phyloP scores from a whole-genome alignment of 2,329 filamentous ascomycete genomes.

The Macrophomina pseudophaseolina region DNA sequence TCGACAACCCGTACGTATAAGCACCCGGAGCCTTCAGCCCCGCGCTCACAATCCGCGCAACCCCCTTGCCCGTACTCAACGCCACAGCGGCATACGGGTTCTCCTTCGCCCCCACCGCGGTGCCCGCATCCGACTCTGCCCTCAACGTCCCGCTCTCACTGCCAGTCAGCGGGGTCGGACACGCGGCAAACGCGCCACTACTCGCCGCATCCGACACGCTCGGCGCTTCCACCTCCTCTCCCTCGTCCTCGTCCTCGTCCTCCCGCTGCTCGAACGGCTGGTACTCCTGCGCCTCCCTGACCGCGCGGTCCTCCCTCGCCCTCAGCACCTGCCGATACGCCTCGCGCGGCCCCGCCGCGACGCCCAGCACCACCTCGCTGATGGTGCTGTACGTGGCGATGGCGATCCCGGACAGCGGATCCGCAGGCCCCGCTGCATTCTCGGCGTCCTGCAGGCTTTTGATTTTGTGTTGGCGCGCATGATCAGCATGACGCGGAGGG shows the following conservation, averaged over 20 bases:
- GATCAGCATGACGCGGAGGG: too few relatives aligned
- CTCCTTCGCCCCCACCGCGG: neutral
- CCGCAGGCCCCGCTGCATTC: neutral
- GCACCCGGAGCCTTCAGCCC: conserved; percentile 8
- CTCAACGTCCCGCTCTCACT: neutral
- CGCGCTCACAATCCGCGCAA: conserved; percentile 7
- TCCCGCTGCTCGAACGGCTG: neutral
- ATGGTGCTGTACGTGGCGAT: conserved; percentile 11
- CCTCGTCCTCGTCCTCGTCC: neutral
- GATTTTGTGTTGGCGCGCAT: too few relatives aligned
- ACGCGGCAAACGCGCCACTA: neutral
- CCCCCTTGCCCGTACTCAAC: neutral
- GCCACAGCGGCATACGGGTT: conserved; percentile 11
- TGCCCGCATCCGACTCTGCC: neutral
- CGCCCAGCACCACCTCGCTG: neutral
- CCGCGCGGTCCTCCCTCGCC: neutral
- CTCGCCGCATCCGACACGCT: neutral
- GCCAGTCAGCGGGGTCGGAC: neutral
- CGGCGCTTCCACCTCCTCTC: neutral
- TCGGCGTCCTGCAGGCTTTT: neutral
- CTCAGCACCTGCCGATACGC: neutral
- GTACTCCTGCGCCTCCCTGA: neutral
- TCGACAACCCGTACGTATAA: conserved; percentile 1
- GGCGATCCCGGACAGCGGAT: conserved; percentile 15
- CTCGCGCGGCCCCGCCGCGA: neutral